These are phyloP conservation scores for Casuarina cunninghamiana DNA, from an alignment of 306 rosid species.

Conservation along the genomic window DNA sequence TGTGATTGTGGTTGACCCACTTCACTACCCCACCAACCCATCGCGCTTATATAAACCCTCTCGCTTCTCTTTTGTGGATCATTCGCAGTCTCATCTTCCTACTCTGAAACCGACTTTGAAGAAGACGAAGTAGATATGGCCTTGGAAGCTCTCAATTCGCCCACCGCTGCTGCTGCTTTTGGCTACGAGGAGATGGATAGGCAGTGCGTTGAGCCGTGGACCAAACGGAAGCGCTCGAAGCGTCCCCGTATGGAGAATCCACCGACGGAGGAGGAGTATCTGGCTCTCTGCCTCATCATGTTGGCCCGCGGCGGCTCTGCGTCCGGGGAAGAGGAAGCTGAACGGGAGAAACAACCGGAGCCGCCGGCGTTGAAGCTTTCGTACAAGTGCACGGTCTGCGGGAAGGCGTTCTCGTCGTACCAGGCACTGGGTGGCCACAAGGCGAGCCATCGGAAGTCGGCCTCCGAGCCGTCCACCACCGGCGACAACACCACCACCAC, in stretches of 20 bases:
- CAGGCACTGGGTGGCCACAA: slow-evolving; percentile 97
- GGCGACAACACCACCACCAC: slow-evolving; percentile 20
- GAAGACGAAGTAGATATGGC: slow-evolving; percentile 45
- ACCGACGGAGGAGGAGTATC: slow-evolving; percentile 73
- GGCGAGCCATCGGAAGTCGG: slow-evolving; percentile 82
- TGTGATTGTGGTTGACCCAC: slow-evolving; percentile 70
- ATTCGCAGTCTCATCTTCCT: neutral
- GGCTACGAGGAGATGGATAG: slow-evolving; percentile 21
- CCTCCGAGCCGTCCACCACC: slow-evolving; percentile 16
- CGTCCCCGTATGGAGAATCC: slow-evolving; percentile 50
- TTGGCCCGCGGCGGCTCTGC: slow-evolving; percentile 60
- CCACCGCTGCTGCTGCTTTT: slow-evolving; percentile 40
- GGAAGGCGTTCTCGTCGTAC: slow-evolving; percentile 72
- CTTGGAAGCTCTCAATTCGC: slow-evolving; percentile 73
- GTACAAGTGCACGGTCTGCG: slow-evolving; percentile 65
- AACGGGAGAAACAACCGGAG: neutral
- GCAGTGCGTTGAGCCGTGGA: slow-evolving; percentile 56
- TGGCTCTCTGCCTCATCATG: slow-evolving; percentile 98
- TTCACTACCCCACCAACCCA: slow-evolving; percentile 44
- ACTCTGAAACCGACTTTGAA: neutral
- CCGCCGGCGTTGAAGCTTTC: slow-evolving; percentile 36
- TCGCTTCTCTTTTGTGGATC: neutral
- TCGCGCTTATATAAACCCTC: neutral
- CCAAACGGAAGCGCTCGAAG: slow-evolving; percentile 70
- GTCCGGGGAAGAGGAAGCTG: neutral